Conservation (phyloP, 2,329 filamentous ascomycete species). For the Sarocladiaceae sp. region DNA sequence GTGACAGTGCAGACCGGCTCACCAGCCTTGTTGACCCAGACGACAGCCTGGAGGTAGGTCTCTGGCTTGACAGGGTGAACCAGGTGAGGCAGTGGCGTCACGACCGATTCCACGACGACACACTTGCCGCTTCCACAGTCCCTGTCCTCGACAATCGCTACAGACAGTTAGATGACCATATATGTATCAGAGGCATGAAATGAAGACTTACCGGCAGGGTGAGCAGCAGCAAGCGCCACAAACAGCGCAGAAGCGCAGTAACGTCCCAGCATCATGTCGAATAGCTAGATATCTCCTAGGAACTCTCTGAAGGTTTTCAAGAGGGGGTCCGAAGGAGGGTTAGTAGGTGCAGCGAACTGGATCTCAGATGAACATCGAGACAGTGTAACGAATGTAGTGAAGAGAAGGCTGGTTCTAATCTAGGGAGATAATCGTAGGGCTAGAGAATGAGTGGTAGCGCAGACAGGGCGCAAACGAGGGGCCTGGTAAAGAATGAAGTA, state of each 20-base stretch:
- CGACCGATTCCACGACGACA: neutral
- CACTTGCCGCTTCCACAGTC: neutral
- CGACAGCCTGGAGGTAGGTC: slow-evolving; percentile 3
- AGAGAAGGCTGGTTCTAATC: too few relatives aligned
- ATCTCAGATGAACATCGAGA: neutral
- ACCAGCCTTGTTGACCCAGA: slow-evolving; percentile 3
- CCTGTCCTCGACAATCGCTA: neutral
- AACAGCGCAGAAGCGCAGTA: slow-evolving; percentile 10
- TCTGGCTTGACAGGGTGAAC: too few relatives aligned
- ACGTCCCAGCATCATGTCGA: slow-evolving; percentile 9
- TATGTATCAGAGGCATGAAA: neutral
- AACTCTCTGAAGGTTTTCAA: neutral
- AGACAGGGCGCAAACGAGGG: neutral
- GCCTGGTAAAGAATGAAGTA: slow-evolving; percentile 10
- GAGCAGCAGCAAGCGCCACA: neutral
- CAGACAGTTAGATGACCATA: neutral
- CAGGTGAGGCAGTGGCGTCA: neutral
- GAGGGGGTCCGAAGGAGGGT: neutral
- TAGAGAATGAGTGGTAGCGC: neutral
- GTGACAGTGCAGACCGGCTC: slow-evolving; percentile 5
- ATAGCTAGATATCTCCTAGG: neutral
- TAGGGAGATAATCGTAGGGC: neutral
- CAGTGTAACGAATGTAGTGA: slow-evolving; percentile 2
- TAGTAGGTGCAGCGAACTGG: neutral
- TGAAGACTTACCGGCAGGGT: neutral